These are phyloP conservation scores for Leccinum subrobustum DNA, from an alignment of 1,284 basidiomycete species.

Conservation along the genomic window DNA sequence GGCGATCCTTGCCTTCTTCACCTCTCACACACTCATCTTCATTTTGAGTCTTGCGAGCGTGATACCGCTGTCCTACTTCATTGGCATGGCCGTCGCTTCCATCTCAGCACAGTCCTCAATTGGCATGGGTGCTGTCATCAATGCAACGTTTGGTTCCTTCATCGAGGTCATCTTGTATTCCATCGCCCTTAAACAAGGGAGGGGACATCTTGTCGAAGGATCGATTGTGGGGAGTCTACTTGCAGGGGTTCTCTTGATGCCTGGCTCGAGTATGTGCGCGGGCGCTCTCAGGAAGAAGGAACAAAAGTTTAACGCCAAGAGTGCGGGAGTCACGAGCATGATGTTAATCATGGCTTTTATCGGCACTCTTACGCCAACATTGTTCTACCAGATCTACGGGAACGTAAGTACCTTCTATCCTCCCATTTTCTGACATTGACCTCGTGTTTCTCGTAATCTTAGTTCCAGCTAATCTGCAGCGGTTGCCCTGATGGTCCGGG, in stretches of 20 bases:
- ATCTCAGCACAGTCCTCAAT: conserved; percentile 98
- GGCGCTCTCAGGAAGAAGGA: conserved; percentile 92
- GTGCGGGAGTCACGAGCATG: conserved; percentile 97
- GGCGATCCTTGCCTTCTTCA: conserved; percentile 66
- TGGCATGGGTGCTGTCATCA: conserved; percentile 99
- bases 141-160: conserved; percentile 97
- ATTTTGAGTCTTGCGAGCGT: conserved; percentile 85
- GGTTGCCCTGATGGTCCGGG: conserved; percentile 71
- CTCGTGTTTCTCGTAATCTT: conserved; percentile 6
- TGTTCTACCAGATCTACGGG: conserved; percentile 99
- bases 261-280: conserved; percentile 96
- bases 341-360: conserved; percentile 99
- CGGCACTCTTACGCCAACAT: conserved; percentile 90
- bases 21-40: conserved; percentile 83
- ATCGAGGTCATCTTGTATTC: conserved; percentile 96
- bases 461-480: conserved; percentile 93
- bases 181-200: conserved; percentile 86
- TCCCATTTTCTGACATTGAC: conserved; percentile 10
- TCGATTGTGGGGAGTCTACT: conserved; percentile 94
- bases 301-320: conserved; percentile 97
- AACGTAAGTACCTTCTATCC: conserved; percentile 62
- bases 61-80: conserved; percentile 98
- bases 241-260: conserved; percentile 96
- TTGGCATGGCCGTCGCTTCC: conserved; percentile 99
- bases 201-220: conserved; percentile 94